phyloP scores from a whole-genome alignment of 2,329 filamentous ascomycete genomes.

The Phialophora macrospora region DNA sequence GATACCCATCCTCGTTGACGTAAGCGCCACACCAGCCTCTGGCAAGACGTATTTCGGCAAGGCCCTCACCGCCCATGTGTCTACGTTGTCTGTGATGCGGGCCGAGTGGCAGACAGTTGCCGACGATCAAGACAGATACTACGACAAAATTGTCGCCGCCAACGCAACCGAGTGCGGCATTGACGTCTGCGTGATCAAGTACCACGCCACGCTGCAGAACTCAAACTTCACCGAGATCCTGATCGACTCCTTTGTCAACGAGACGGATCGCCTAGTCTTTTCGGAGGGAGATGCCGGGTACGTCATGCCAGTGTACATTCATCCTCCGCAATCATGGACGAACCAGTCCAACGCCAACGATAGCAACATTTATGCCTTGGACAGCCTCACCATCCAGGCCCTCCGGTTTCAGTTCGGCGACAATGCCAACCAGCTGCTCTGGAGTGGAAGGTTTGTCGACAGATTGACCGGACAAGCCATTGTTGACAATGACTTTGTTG shows the following conservation, averaged over 20 bases:
- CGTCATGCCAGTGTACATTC: conserved; percentile 4
- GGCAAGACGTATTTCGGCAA: conserved; percentile 1
- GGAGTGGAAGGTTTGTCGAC: conserved; percentile 8
- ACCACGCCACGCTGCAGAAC: conserved; percentile 1
- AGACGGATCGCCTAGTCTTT: neutral
- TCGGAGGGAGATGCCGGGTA: neutral
- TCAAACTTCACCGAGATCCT: neutral
- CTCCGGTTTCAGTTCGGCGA: neutral
- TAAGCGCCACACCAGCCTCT: neutral
- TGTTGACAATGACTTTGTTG: conserved; percentile 7
- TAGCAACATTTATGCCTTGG: conserved; percentile 11
- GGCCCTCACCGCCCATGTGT: conserved; percentile 1
- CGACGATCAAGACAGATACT: neutral
- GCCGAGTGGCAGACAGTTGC: conserved; percentile 2
- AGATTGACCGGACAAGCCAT: neutral
- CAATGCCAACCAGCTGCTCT: conserved; percentile 1
- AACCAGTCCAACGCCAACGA: conserved; percentile 8
- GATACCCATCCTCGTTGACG: conserved; percentile 4
- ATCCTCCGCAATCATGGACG: conserved; percentile 6
- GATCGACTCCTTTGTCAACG: conserved; percentile 7
- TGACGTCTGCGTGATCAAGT: conserved; percentile 4
- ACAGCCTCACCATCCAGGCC: neutral
- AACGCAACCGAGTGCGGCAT: conserved; percentile 16
- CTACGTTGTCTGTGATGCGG: conserved; percentile 9
- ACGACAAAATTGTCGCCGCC: neutral